Base-by-base conservation (phyloP, 345 rosid species). In the Citrus trifoliata region DNA sequence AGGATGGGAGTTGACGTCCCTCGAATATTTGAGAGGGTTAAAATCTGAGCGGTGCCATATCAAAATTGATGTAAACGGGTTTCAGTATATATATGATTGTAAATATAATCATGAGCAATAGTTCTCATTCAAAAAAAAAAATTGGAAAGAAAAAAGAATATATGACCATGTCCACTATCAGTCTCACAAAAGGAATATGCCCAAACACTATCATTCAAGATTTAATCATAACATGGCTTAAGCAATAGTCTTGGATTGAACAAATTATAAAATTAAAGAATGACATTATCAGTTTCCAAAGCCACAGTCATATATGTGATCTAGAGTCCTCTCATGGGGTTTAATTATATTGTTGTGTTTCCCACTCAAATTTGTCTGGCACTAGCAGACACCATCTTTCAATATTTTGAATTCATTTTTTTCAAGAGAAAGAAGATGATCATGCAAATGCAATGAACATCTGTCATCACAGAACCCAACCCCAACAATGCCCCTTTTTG, bases 311-410 rank as follows among this genome's bases (percentile, higher is more conserved):
- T 18, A n/a, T n/a, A 28, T 60, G 28, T 19, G 63, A 40, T 46
- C 53, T n/a, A 42, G 33, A 61, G 66, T 27, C 65, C 55, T 70
- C 27, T 25, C 69, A 24, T 42, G 35, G 32, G 7, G 72, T 60
- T 64, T 16, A n/a, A 76, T 71, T 48, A 37, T 63, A 42, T 38
- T 22, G 33, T 78, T 48, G 22, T 22, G 46, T 58, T 66, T 74
- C 62, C 76, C 78, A 42, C 42, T 80, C 55, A 56, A 75, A 80
- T 35, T 76, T 82, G 88, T 76, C 79, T 53, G 71, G 70, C 53
- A 66, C 79, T 32, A 76, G 81, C 81, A 76, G 81, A 81, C 78
- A 70, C 30, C 32, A 38, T 55, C 60, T 60, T 51, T 76, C 78
- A 64, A 70, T 76, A 70, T 79, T 46, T 24, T 79, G 61, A 73